Conservation (phyloP, 176 grass and related monocot species). For the Puccinellia tenuiflora region DNA sequence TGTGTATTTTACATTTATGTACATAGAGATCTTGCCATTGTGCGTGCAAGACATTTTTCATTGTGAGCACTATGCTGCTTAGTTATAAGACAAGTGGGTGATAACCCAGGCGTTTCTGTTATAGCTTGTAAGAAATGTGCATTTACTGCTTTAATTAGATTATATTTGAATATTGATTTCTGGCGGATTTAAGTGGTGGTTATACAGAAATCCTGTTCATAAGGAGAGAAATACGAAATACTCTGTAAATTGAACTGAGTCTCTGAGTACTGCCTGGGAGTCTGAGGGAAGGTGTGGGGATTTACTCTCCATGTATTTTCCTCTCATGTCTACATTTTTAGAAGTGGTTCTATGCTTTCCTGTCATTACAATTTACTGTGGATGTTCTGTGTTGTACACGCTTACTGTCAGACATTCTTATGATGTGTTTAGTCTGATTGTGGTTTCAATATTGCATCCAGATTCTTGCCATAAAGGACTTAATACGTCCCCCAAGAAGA, state of each 20-base stretch:
- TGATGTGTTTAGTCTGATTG: slow-evolving; percentile 27
- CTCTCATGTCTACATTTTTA: slow-evolving; percentile 2
- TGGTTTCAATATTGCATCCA: slow-evolving; percentile 29
- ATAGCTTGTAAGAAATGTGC: neutral
- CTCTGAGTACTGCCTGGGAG: neutral
- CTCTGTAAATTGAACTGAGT: neutral
- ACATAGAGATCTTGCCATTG: neutral
- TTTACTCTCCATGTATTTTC: too few relatives aligned
- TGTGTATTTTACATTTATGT: neutral
- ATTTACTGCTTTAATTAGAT: neutral
- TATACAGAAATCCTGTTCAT: slow-evolving; percentile 18
- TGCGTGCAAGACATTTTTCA: neutral
- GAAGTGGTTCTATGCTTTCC: neutral
- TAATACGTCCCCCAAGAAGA: slow-evolving; percentile 67
- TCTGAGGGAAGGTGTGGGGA: too few relatives aligned
- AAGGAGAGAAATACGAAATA: neutral
- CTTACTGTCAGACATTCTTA: neutral
- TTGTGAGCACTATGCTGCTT: neutral
- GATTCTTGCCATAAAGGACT: slow-evolving; percentile 80
- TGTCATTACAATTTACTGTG: neutral
- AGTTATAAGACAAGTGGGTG: neutral
- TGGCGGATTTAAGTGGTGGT: neutral
- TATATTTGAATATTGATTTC: neutral
- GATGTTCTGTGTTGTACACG: neutral
- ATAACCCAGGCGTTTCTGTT: neutral